Conservation (phyloP, 129 eudicot species). For the Solidago caesia region DNA sequence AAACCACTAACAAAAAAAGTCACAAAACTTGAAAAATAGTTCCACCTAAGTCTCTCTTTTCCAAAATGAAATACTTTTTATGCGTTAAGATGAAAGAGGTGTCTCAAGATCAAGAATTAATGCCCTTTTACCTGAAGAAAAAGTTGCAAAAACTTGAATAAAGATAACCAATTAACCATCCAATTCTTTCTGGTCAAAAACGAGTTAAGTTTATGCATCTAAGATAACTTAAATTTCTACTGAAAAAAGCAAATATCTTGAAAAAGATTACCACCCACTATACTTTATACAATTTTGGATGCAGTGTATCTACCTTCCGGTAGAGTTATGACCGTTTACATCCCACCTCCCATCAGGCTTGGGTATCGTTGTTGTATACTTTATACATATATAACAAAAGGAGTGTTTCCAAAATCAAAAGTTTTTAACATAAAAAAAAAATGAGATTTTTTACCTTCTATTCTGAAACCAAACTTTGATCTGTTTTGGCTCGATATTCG, state of each 20-base stretch:
- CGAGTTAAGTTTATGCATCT: too few relatives aligned
- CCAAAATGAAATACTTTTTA: background rate
- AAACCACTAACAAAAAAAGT: background rate
- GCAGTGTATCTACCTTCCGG: too few relatives aligned
- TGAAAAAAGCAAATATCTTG: background rate
- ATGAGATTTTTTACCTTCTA: conserved; percentile 49
- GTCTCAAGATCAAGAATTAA: background rate
- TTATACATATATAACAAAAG: background rate
- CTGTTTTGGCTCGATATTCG: conserved; percentile 92
- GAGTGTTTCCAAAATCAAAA: conserved; percentile 4
- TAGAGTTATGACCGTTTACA: background rate
- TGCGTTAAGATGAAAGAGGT: background rate
- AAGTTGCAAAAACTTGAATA: too few relatives aligned
- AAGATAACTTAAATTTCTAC: background rate
- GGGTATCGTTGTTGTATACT: background rate
- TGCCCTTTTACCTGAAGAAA: too few relatives aligned
- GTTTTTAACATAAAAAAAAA: background rate
- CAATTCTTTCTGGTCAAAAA: too few relatives aligned
- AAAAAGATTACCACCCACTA: background rate
- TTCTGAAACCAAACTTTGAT: conserved; percentile 98
- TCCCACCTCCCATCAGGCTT: background rate
- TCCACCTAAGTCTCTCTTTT: background rate
- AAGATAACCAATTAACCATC: too few relatives aligned
- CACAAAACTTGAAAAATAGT: background rate
- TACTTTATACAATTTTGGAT: background rate